Evolutionary conservation across 352 stramenopile genomes (phyloP).

Genomic region (Phytophthora tentaculata): DNA sequence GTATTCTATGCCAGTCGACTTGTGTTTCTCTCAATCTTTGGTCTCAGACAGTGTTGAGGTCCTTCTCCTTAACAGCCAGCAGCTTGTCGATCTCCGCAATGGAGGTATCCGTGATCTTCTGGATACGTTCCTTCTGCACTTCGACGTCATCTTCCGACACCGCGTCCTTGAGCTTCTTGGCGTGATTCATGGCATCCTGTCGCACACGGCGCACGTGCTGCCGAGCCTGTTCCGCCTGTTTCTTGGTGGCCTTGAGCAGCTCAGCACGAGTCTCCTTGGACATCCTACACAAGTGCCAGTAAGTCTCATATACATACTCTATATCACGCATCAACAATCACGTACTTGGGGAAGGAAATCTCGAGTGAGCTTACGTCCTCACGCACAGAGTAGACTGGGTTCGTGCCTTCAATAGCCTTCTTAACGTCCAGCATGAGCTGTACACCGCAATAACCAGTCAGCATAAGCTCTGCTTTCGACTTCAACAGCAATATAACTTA

Average conservation of each 20-base stretch:
- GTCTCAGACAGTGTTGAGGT: constrained; percentile 66
- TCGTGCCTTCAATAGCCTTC: constrained; percentile 77
- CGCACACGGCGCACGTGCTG: constrained; percentile 86
- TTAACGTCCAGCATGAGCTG: constrained; percentile 77
- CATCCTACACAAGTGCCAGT: constrained; percentile 73
- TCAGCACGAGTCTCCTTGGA: constrained; percentile 85
- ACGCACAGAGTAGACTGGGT: constrained; percentile 76
- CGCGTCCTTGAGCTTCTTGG: constrained; percentile 84
- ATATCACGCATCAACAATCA: constrained; percentile 7
- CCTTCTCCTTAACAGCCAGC: constrained; percentile 79
- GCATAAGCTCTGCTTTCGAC: background rate
- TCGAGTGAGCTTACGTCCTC: constrained; percentile 72
- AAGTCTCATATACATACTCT: constrained; percentile 3
- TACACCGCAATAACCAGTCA: constrained; percentile 8
- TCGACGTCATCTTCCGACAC: constrained; percentile 84
- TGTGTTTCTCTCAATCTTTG: background rate
- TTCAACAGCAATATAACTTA: constrained; percentile 30
- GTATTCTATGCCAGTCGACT: constrained; percentile 29
- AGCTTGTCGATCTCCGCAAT: constrained; percentile 78
- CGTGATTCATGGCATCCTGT: constrained; percentile 84
- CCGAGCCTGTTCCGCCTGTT: constrained; percentile 80
- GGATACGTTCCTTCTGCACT: constrained; percentile 76
- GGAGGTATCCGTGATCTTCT: constrained; percentile 80
- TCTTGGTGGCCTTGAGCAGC: constrained; percentile 81
- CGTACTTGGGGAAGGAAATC: constrained; percentile 85